Evolutionary conservation across 208 protist species (phyloP), one percentile per base, ranked within the genome.

Genomic region (Acanthamoeba lenticulata): DNA sequence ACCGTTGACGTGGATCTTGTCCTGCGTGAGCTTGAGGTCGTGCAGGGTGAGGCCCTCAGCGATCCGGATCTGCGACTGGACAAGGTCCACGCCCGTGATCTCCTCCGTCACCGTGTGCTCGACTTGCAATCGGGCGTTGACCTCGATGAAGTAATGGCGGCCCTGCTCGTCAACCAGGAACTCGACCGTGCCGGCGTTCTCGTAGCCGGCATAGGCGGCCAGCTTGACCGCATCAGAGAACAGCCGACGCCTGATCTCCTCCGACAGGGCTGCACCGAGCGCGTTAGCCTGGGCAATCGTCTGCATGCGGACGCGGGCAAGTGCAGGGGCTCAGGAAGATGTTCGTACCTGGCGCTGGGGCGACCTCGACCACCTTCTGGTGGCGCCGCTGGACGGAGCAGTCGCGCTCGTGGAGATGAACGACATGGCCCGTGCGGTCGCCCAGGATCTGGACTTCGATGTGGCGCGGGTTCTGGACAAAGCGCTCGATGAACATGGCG

Each of bases 91-190:
- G 52, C 97, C 97, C 0, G 97, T 98, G 90, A 98, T 95, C 72
- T 98, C 97, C 93, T 98, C 97, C 0, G 97, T 98, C 19, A 98
- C 94, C 0, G 97, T 98, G 96, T 98, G 97, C 94, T 98, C 97
- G 24, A 98, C 97, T 85, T 97, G 99, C 42, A 99, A 97, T 44
- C 99, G 97, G 21, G 99, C 99, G 95, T 99, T 99, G 98, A 99
- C 99, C 95, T 99, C 99, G 96, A 99, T 98, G 91, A 99, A 99
- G 97, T 98, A 99, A 96, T 99, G 99, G 29, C 77, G 57, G 15
- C 90, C 69, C 4, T 90, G 47, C 29, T 97, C 85, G 92, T 99
- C 98, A 0, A 99, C 96, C 45, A 99, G 98, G 95, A 99, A 99
- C 95, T 99, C 99, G 7, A 99, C 99, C 1, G 99, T 99, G 55